phyloP scores from a whole-genome alignment of 768 basidiomycete species.

The Cystobasidium tubakii region DNA sequence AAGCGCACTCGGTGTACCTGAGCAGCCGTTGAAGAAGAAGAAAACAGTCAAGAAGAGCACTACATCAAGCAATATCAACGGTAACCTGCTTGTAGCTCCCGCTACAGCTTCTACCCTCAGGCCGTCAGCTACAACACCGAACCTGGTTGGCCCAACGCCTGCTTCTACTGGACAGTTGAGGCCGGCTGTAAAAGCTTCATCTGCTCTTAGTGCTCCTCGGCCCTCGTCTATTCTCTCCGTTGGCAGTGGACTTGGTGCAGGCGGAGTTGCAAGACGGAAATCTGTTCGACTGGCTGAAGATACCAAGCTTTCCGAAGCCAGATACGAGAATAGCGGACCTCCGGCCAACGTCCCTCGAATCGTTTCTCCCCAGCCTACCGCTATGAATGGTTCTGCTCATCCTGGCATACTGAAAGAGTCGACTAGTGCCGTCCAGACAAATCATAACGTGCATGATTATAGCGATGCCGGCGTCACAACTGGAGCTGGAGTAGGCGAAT shows the following conservation, averaged over 20 bases:
- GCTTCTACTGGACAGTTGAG: slow-evolving; percentile 12
- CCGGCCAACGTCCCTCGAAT: slow-evolving; percentile 19
- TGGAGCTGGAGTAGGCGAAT: slow-evolving; percentile 6
- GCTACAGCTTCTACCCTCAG: slow-evolving; percentile 13
- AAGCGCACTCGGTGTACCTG: background rate
- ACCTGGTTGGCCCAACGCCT: background rate
- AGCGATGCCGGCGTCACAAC: slow-evolving; percentile 6
- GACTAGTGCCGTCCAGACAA: background rate
- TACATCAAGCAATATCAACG: background rate
- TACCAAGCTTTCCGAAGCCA: slow-evolving; percentile 30
- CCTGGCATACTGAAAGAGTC: slow-evolving; percentile 30
- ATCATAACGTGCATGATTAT: slow-evolving; percentile 12
- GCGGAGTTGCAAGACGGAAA: slow-evolving; percentile 30
- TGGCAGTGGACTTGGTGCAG: background rate
- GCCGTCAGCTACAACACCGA: slow-evolving; percentile 29
- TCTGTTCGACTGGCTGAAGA: slow-evolving; percentile 37
- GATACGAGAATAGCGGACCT: slow-evolving; percentile 26
- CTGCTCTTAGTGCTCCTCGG: slow-evolving; percentile 5
- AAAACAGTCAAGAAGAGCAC: slow-evolving; percentile 31
- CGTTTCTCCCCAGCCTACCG: background rate
- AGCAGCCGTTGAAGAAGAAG: slow-evolving; percentile 31
- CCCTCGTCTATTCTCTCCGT: slow-evolving; percentile 15
- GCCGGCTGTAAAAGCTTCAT: slow-evolving; percentile 1
- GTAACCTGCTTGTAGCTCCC: background rate
- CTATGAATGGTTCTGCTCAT: slow-evolving; percentile 19